Conservation (phyloP, 139 green algal species). For the Klebsormidium nitens region DNA sequence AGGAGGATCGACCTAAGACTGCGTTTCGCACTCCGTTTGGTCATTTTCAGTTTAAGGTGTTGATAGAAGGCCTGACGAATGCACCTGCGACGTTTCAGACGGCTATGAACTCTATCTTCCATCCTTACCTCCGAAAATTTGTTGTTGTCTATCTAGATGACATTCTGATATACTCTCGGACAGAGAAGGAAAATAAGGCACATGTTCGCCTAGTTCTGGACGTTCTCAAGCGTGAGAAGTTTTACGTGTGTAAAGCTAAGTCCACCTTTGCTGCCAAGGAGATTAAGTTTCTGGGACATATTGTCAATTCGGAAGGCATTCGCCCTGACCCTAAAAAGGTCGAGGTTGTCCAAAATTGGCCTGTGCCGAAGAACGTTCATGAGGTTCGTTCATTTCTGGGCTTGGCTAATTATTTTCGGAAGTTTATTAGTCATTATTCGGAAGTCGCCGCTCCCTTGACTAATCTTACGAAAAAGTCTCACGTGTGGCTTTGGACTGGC, state of each 20-base stretch:
- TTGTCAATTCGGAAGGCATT: conserved; percentile 35
- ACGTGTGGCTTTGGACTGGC: neutral
- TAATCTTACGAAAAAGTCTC: conserved; percentile 7
- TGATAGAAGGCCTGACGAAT: conserved; percentile 52
- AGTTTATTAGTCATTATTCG: conserved; percentile 41
- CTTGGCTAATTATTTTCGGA: conserved; percentile 46
- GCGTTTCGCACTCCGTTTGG: conserved; percentile 23
- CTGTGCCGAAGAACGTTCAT: conserved; percentile 3
- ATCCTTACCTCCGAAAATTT: conserved; percentile 36
- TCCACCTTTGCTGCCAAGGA: conserved; percentile 43
- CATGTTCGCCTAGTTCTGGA: conserved; percentile 49
- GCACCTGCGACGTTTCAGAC: conserved; percentile 48
- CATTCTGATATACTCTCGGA: conserved; percentile 51
- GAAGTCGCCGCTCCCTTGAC: conserved; percentile 32
- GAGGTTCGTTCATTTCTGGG: conserved; percentile 15
- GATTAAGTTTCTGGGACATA: conserved; percentile 45
- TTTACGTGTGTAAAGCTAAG: conserved; percentile 45
- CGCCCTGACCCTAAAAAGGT: conserved; percentile 28
- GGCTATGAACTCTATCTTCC: conserved; percentile 44
- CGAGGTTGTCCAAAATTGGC: neutral
- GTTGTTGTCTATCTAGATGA: conserved; percentile 63
- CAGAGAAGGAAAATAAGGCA: conserved; percentile 39
- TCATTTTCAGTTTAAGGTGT: conserved; percentile 45
- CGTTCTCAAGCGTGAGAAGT: conserved; percentile 16
- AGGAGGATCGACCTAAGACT: conserved; percentile 27